Evolutionary conservation across 352 stramenopile species (phyloP).

Genomic region (Phytophthora ramorum): DNA sequence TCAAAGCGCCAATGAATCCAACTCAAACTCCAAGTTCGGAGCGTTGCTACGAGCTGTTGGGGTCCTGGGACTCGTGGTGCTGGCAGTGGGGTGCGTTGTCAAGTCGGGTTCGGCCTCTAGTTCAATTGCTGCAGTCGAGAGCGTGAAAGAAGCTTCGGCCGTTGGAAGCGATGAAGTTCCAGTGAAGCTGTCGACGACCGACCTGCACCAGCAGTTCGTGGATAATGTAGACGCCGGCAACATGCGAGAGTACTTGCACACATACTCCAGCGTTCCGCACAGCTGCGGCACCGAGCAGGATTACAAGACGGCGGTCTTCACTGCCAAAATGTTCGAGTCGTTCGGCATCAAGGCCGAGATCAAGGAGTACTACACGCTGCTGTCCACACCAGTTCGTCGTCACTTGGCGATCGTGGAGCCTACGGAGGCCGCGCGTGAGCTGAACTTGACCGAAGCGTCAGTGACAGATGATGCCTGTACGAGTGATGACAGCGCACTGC

Average conservation of each 20-base stretch:
- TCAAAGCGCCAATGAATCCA: background rate
- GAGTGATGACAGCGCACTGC: constrained; percentile 56
- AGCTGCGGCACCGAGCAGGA: constrained; percentile 32
- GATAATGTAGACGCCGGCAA: too few relatives aligned
- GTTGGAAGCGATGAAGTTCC: background rate
- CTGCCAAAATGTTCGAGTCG: constrained; percentile 29
- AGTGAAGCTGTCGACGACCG: background rate
- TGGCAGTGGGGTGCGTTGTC: constrained; percentile 3
- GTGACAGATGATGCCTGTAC: constrained; percentile 70
- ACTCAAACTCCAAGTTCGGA: background rate
- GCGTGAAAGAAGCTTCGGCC: background rate
- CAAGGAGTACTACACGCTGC: constrained; percentile 65
- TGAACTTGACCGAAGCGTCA: constrained; percentile 62
- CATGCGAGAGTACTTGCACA: constrained; percentile 35
- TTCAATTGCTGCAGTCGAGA: background rate
- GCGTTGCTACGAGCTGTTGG: constrained; percentile 8
- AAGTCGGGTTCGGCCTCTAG: background rate
- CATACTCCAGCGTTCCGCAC: constrained; percentile 46
- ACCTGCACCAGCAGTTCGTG: background rate
- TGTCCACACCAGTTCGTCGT: constrained; percentile 62
- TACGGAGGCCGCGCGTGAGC: constrained; percentile 22
- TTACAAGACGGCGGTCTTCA: constrained; percentile 44
- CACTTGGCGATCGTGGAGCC: constrained; percentile 54
- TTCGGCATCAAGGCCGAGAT: constrained; percentile 67
- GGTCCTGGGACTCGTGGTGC: constrained; percentile 3